Base-by-base conservation (phyloP, 1,139 yeast genomes). In the Diutina rugosa region DNA sequence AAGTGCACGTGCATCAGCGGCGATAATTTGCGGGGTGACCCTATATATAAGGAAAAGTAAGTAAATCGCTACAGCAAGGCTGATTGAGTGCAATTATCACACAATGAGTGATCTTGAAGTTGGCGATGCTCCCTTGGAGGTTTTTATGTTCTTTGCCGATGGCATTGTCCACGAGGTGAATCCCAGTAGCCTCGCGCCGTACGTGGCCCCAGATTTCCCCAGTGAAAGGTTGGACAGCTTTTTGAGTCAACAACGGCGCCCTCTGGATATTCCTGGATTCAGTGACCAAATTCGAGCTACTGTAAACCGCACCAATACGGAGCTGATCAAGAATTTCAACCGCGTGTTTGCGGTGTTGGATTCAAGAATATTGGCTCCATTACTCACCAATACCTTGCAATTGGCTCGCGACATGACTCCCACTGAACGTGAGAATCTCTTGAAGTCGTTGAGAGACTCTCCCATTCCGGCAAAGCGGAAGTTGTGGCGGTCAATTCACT, bases 381-480 rank as follows among this genome's bases (percentile, higher is more conserved):
- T 68, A 0, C 62, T 76, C 46, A 75, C 79, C 14, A 67, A 67
- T 18, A 65, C 76, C 5, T 59, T 70, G 26, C 73, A 70, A 18
- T 65, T 71, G 45, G 58, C 76, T 6, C 64, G 69, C 18, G 78
- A 76, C 28, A 76, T 76, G 80, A 56, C 70, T 0, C 49, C 62
- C 8, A 61, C 63, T 10, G 71, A 76, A 59, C 65, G 69, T 54
- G 71, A 68, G 56, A 60, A 56, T 4, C 58, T 76, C 47, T 61
- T 76, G 48, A 59, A 59, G 14, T 63, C 70, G 5, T 76, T 78
- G 80, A 66, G 76, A 57, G 72, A 72, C 59, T 73, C 78, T 4
- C 73, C 73, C 1, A 29, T 76, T 26, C 59, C 63, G 2, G 56
- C 59, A 3, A 69, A 69, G 54, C 66, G 76, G 56, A 65, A 69